phyloP scores from a whole-genome alignment of 257 asterid species.

The Gentiana dahurica region DNA sequence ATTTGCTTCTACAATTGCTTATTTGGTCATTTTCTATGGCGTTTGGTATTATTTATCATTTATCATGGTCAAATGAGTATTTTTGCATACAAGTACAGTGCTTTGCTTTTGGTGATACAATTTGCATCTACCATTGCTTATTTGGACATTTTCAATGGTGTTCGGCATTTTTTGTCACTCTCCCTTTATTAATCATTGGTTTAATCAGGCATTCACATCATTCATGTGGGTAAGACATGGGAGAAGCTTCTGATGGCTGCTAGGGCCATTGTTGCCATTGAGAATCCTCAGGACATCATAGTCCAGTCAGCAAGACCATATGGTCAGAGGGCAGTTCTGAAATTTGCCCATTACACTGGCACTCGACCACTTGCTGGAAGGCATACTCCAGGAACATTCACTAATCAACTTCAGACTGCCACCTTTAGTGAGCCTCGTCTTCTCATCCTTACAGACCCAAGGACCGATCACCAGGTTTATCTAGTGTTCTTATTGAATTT shows the following conservation, averaged over 20 bases:
- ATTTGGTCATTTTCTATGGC: no score
- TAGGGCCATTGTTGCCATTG: conserved; percentile 34
- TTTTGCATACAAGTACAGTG: no score
- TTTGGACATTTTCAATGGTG: no score
- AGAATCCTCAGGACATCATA: conserved; percentile 33
- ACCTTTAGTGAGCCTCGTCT: conserved; percentile 35
- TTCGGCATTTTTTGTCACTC: no score
- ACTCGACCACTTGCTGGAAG: conserved; percentile 28
- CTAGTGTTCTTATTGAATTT: not conserved
- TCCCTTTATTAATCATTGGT: no score
- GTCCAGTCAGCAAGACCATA: conserved; percentile 39
- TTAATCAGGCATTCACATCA: conserved; percentile 25
- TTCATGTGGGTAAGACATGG: conserved; percentile 29
- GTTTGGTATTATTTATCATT: no score
- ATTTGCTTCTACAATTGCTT: no score
- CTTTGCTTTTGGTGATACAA: no score
- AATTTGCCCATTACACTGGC: conserved; percentile 32
- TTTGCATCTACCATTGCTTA: no score
- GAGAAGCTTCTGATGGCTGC: conserved; percentile 34
- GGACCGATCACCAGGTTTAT: conserved; percentile 30
- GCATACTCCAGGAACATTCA: conserved; percentile 34
- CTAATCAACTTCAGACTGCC: conserved; percentile 34
- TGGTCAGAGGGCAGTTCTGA: conserved; percentile 36
- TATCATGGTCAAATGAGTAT: no score
- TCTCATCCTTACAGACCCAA: conserved; percentile 33